Evolutionary conservation across 2,329 filamentous ascomycete species (phyloP), one percentile per base, ranked within the genome.

Genomic region (Chaetomiaceae sp.): DNA sequence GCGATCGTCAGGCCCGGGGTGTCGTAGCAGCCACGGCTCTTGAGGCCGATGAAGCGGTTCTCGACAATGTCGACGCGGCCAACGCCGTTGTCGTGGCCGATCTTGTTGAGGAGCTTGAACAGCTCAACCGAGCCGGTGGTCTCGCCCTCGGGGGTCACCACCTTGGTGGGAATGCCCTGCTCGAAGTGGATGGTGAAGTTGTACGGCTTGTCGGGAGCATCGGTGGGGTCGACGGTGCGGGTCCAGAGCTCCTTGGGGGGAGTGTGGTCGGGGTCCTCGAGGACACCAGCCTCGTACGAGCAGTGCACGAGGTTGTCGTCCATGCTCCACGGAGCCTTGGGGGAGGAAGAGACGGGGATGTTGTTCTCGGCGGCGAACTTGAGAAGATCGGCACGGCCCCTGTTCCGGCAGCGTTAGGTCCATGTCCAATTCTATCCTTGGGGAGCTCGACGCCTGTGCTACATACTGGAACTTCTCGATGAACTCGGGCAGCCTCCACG

Each of bases 41-140:
- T 91, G 62, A 91, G 76, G 57, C 87, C 87, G 64, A 88, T 68
- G 55, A 70, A 72, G 48, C 87, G 79, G 73, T 87, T 87, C 64
- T 89, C 86, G 55, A 91, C 87, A 65, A 92, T 92, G 68, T 92
- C 87, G 59, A 92, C 85, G 63, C 88, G 77, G 62, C 87, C 88
- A 59, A 92, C 80, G 66, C 88, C 88, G 72, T 89, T 75, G 58
- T 74, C 77, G 66, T 81, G 78, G 58, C 81, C 88, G 57, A 92
- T 84, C 53, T 79, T 73, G 72, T 91, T 91, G 60, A 82, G 76
- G 50, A 79, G 76, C 55, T 82, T 73, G 75, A 92, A 92, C 51
- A 92, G 71, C 50, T 85, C 77, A n/a, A 95, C 73, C 19, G 83
- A 78, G 54, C 84, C 77, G 13, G 86, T 88, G 45, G 92, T 81